Conservation (phyloP, 169 alveolate genomes). For the Eimeria mitis region DNA sequence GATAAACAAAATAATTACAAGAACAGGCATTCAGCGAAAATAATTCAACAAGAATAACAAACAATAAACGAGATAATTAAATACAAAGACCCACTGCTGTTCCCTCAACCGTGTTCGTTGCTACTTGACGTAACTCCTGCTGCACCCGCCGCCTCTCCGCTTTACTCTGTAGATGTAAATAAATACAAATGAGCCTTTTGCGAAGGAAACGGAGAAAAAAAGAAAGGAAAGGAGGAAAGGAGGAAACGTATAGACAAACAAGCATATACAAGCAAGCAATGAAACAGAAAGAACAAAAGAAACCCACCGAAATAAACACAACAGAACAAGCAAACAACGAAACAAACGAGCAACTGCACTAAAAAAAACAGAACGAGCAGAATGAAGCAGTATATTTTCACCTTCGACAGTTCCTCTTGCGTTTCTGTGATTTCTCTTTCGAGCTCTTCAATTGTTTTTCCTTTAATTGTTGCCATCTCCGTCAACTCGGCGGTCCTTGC, state of each 20-base stretch:
- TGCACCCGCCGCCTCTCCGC: constrained; percentile 69
- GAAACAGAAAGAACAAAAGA: neutral
- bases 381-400: neutral
- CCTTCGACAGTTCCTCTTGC: constrained; percentile 51
- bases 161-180: constrained; percentile 28
- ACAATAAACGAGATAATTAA: no score
- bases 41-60: no score
- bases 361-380: neutral
- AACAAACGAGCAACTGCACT: no score
- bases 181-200: neutral
- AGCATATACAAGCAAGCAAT: no score
- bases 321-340: neutral
- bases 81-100: constrained; percentile 14
- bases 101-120: constrained; percentile 56
- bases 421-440: constrained; percentile 68
- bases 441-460: constrained; percentile 61
- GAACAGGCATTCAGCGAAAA: no score
- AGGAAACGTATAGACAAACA: no score
- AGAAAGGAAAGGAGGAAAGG: neutral
- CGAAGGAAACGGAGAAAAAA: neutral
- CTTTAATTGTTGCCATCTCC: constrained; percentile 80
- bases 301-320: no score
- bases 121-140: constrained; percentile 71
- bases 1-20: no score
- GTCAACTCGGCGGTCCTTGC: constrained; percentile 45